These are phyloP conservation scores for Trichoderma sp. DNA, from an alignment of 2,329 filamentous ascomycete species.

Conservation along the genomic window DNA sequence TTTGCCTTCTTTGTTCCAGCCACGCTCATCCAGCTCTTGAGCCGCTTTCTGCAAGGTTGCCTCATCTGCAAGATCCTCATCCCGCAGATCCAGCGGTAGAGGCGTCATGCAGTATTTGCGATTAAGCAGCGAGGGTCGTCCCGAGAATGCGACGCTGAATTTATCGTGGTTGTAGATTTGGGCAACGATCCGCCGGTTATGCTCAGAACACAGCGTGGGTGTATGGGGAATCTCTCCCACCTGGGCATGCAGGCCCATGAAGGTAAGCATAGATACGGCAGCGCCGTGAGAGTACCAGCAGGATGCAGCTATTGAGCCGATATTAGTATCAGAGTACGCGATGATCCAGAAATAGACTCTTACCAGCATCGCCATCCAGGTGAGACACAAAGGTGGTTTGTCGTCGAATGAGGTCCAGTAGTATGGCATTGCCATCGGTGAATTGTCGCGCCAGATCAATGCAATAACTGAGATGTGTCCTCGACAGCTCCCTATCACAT, in stretches of 20 bases:
- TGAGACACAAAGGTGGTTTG: conserved; percentile 41
- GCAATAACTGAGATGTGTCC: conserved; percentile 21
- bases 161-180: conserved; percentile 51
- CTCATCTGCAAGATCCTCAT: conserved; percentile 49
- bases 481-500: neutral
- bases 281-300: conserved; percentile 44
- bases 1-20: conserved; percentile 52
- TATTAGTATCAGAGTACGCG: neutral
- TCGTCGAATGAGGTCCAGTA: conserved; percentile 42
- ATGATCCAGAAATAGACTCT: neutral
- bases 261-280: conserved; percentile 40
- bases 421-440: conserved; percentile 38
- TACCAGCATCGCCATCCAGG: conserved; percentile 44
- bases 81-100: conserved; percentile 55
- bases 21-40: conserved; percentile 46
- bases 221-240: conserved; percentile 32
- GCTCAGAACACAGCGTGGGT: conserved; percentile 41
- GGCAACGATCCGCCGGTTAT: conserved; percentile 37
- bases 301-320: conserved; percentile 20
- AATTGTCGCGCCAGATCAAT: conserved; percentile 29
- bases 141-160: conserved; percentile 52
- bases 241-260: conserved; percentile 40
- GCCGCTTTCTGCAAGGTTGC: conserved; percentile 30
- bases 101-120: conserved; percentile 57
- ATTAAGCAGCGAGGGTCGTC: conserved; percentile 54